phyloP scores from a whole-genome alignment of 2,329 filamentous ascomycete species.

The Beauveria pseudobassiana region DNA sequence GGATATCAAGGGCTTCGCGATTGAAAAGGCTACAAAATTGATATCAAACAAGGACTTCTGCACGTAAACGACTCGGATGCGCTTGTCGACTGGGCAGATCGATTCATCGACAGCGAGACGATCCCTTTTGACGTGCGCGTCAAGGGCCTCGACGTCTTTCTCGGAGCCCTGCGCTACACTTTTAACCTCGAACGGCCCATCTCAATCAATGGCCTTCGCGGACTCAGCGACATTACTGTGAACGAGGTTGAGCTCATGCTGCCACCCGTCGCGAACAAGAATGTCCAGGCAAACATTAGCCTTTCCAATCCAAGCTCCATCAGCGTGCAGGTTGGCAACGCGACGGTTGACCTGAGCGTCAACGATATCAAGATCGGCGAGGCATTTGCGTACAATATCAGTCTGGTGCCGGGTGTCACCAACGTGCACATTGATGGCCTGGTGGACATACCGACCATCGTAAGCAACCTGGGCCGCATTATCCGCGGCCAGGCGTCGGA shows the following conservation, averaged over 20 bases:
- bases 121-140: neutral
- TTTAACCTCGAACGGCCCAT: neutral
- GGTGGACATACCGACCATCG: neutral
- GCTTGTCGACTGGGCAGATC: neutral
- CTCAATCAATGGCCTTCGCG: neutral
- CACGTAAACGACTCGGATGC: neutral
- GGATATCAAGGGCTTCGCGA: neutral
- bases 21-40: neutral
- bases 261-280: neutral
- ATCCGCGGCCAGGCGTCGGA: neutral
- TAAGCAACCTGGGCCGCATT: neutral
- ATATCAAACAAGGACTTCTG: neutral
- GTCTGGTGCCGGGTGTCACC: neutral
- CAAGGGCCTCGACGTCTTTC: conserved; percentile 1
- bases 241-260: neutral
- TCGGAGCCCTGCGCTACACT: neutral
- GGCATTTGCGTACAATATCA: neutral
- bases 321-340: conserved; percentile 1
- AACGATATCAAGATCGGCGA: neutral
- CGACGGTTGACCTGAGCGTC: neutral
- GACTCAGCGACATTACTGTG: neutral
- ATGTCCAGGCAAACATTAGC: neutral
- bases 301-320: conserved; percentile 4
- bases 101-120: conserved; percentile 3
- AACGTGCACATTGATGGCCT: neutral